phyloP scores from a whole-genome alignment of 2,329 filamentous ascomycete species.

The Epichloe bromicola region DNA sequence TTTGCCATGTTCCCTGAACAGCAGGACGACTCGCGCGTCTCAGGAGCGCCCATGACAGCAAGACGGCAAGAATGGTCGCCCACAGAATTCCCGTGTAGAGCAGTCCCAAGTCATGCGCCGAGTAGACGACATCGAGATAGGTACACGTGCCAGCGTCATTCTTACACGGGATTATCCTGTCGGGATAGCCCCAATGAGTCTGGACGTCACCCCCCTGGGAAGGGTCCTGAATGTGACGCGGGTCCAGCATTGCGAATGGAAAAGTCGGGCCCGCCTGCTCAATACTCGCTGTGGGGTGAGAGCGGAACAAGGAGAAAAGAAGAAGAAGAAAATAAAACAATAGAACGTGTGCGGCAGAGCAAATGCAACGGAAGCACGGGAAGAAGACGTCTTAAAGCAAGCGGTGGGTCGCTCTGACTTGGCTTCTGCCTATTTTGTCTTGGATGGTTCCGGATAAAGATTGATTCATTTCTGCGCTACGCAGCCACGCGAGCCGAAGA shows the following conservation, averaged over 20 bases:
- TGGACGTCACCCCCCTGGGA: constrained; percentile 21
- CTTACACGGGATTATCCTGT: constrained; percentile 30
- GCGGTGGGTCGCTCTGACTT: background rate
- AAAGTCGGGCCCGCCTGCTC: no score
- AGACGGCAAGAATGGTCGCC: constrained; percentile 29
- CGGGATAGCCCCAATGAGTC: constrained; percentile 35
- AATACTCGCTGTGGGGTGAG: no score
- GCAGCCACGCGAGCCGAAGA: background rate
- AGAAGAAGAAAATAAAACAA: background rate
- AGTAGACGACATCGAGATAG: constrained; percentile 39
- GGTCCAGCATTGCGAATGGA: constrained; percentile 6
- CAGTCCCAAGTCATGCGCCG: constrained; percentile 35
- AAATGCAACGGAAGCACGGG: background rate
- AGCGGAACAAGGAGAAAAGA: no score
- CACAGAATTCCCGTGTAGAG: constrained; percentile 38
- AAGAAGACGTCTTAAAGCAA: background rate
- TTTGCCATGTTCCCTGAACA: constrained; percentile 7
- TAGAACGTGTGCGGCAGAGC: background rate
- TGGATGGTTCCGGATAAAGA: background rate
- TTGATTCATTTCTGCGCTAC: background rate
- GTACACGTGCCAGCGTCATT: constrained; percentile 34
- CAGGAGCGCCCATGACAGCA: constrained; percentile 28
- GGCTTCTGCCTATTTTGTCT: background rate
- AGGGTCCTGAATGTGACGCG: constrained; percentile 30
- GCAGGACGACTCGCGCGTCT: constrained; percentile 14